Evolutionary conservation across 768 basidiomycete genomes (phyloP).

Genomic region (Auricularia auricula-judae): DNA sequence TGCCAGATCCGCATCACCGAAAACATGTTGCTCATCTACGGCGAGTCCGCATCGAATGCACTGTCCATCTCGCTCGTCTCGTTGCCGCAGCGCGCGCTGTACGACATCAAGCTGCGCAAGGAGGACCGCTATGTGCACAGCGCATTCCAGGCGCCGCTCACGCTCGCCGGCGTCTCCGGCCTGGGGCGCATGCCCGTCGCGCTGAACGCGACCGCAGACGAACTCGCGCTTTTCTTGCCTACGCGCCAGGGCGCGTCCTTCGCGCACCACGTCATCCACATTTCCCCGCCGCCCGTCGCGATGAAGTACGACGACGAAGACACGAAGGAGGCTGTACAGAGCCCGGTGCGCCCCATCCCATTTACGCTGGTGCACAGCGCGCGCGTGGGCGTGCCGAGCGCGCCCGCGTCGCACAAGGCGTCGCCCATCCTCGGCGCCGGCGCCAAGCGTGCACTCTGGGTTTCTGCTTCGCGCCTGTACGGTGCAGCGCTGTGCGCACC

Average conservation of each 20-base stretch:
- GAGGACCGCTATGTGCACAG: neutral
- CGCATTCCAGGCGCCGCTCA: neutral
- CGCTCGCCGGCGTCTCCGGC: constrained; percentile 22
- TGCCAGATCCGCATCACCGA: neutral
- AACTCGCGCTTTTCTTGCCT: constrained; percentile 35
- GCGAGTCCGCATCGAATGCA: neutral
- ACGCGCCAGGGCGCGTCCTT: too few species aligned
- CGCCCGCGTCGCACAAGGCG: too few species aligned
- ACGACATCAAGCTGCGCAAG: neutral
- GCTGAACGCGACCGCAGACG: constrained; percentile 46
- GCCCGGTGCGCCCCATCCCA: too few species aligned
- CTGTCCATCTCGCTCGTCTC: neutral
- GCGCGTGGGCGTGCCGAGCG: too few species aligned
- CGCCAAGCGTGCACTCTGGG: too few species aligned
- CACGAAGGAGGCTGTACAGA: too few species aligned
- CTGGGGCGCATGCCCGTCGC: constrained; percentile 34
- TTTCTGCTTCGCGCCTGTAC: neutral
- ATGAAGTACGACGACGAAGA: too few species aligned
- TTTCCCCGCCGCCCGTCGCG: too few species aligned
- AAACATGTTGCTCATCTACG: neutral
- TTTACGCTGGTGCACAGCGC: too few species aligned
- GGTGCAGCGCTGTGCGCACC: neutral
- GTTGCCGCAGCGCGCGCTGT: neutral
- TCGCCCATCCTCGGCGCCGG: too few species aligned
- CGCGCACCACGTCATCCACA: too few species aligned